A percentile compares a stretch with the other conserved stretches of the same genome.
Conservation (phyloP, 345 rosid species). For the Eutrema yunnanense region DNA sequence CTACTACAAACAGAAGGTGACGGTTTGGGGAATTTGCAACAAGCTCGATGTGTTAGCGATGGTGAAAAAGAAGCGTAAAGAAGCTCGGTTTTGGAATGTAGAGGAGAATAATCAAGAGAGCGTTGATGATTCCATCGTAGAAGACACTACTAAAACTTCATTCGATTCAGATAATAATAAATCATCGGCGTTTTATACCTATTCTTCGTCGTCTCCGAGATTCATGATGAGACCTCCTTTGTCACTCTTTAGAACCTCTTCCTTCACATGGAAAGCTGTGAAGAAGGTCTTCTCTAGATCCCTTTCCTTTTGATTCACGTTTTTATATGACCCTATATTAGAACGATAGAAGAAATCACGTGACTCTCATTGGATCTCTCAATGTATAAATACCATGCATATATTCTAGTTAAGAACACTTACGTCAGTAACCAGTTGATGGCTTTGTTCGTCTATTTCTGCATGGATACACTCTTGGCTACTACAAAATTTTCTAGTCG, state of each 20-base stretch:
- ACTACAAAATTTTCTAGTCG: not conserved
- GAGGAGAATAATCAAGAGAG: slow-evolving; percentile 35
- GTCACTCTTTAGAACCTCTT: slow-evolving; percentile 40
- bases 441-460: not conserved
- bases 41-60: slow-evolving; percentile 55
- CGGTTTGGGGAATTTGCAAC: slow-evolving; percentile 92
- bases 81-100: slow-evolving; percentile 64
- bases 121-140: slow-evolving; percentile 6
- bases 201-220: slow-evolving; percentile 14
- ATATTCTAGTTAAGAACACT: not conserved
- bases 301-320: slow-evolving; percentile 42
- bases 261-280: slow-evolving; percentile 59
- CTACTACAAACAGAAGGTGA: slow-evolving; percentile 63
- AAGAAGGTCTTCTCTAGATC: slow-evolving; percentile 59
- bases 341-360: not conserved
- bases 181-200: slow-evolving; percentile 5
- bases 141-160: slow-evolving; percentile 11
- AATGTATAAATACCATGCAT: not conserved
- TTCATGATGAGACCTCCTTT: slow-evolving; percentile 28
- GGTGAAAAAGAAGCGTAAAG: slow-evolving; percentile 67
- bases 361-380: not conserved
- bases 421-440: not conserved
- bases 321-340: not conserved
- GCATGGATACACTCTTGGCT: not conserved
- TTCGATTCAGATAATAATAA: not conserved